Evolutionary conservation across 345 rosid species (phyloP).

Genomic region (Moringa oleifera): DNA sequence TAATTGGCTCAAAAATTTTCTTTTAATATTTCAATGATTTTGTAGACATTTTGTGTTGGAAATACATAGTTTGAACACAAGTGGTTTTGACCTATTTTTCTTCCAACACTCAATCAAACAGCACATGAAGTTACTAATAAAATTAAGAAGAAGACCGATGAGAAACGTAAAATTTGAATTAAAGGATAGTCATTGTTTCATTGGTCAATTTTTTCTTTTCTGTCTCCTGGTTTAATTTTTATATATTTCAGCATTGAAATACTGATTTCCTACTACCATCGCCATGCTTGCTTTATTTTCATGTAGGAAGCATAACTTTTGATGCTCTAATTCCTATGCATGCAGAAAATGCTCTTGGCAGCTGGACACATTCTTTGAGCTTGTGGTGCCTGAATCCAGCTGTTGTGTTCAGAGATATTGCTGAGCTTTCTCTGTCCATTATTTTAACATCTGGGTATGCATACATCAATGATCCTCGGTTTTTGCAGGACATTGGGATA

Average conservation of each 20-base stretch:
- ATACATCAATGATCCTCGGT: not conserved
- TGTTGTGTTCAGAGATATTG: slow-evolving; percentile 83
- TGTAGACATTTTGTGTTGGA: not conserved
- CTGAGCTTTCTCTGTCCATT: slow-evolving; percentile 79
- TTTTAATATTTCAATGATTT: too few relatives aligned
- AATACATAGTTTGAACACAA: not conserved
- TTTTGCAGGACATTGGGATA: too few relatives aligned
- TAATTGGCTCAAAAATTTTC: not conserved
- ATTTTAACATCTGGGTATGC: slow-evolving; percentile 96
- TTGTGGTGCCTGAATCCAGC: slow-evolving; percentile 99
- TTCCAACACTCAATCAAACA: not conserved
- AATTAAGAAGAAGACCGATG: too few relatives aligned
- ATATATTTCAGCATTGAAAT: too few relatives aligned
- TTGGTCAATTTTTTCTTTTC: too few relatives aligned
- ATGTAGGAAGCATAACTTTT: slow-evolving; percentile 9
- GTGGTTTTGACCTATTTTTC: not conserved
- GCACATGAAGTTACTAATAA: too few relatives aligned
- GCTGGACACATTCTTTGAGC: slow-evolving; percentile 63
- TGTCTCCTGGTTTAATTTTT: too few relatives aligned
- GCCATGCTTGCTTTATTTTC: not conserved
- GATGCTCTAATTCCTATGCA: slow-evolving; percentile 14
- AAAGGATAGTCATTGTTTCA: too few relatives aligned
- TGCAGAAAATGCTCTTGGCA: slow-evolving; percentile 54
- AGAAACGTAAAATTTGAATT: too few relatives aligned
- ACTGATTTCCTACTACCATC: not conserved